Conservation (phyloP, 495 filamentous ascomycete species). For the Pyronema omphalodes region DNA sequence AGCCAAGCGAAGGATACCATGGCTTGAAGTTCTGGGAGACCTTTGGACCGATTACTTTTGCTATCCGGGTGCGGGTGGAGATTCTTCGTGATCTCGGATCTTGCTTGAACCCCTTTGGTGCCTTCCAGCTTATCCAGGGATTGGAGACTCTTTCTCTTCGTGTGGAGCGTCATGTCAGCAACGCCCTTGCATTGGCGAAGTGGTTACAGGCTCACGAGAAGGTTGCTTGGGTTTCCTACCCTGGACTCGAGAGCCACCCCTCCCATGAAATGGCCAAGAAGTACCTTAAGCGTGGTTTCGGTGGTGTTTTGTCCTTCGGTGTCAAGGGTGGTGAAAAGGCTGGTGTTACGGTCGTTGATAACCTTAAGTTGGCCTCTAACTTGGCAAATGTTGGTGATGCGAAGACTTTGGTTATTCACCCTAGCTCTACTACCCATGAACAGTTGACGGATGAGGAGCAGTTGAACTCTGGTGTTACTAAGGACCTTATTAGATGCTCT, state of each 20-base stretch:
- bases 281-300: conserved; percentile 74
- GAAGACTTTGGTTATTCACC: conserved; percentile 92
- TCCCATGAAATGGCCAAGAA: conserved; percentile 71
- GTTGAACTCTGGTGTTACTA: conserved; percentile 62
- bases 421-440: conserved; percentile 91
- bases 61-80: conserved; percentile 67
- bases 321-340: conserved; percentile 72
- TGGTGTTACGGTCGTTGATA: conserved; percentile 76
- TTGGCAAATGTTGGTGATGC: conserved; percentile 63
- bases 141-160: conserved; percentile 79
- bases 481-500: conserved; percentile 89
- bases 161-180: conserved; percentile 71
- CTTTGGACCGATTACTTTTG: conserved; percentile 69
- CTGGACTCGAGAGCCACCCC: conserved; percentile 64
- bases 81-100: conserved; percentile 77
- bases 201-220: conserved; percentile 72
- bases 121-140: conserved; percentile 83
- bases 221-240: conserved; percentile 89
- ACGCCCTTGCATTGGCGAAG: conserved; percentile 60
- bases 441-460: conserved; percentile 76
- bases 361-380: conserved; percentile 88
- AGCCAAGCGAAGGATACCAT: conserved; percentile 86
- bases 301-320: conserved; percentile 82
- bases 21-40: conserved; percentile 96
- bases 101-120: conserved; percentile 76